Evolutionary conservation across 805 yeast genomes (phyloP).

Genomic region (Kluyveromyces lactis): DNA sequence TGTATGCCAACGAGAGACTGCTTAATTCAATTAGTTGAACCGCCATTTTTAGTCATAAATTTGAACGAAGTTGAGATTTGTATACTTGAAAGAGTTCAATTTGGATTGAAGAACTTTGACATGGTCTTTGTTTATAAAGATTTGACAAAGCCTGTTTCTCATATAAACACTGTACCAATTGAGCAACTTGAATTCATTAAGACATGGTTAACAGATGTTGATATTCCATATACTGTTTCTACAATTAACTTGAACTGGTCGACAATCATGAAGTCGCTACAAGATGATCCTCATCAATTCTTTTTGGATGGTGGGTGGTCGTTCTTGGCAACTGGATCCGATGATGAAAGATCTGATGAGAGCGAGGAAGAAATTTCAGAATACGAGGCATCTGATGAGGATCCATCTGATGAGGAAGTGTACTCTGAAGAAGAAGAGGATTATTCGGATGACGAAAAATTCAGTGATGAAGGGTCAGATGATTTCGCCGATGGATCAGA

Average conservation of each 20-base stretch:
- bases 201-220: constrained; percentile 97
- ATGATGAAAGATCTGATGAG: constrained; percentile 59
- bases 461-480: constrained; percentile 14
- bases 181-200: constrained; percentile 85
- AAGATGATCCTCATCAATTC: constrained; percentile 88
- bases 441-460: constrained; percentile 29
- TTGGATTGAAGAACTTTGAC: constrained; percentile 94
- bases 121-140: constrained; percentile 95
- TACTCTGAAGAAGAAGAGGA: constrained; percentile 31
- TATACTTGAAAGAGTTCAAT: constrained; percentile 93
- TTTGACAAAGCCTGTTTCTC: constrained; percentile 78
- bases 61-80: constrained; percentile 90
- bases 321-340: constrained; percentile 84
- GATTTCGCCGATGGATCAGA: constrained; percentile 30
- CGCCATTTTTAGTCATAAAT: constrained; percentile 89
- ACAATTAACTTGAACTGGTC: constrained; percentile 94
- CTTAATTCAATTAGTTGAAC: constrained; percentile 85
- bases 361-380: constrained; percentile 57
- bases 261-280: constrained; percentile 88
- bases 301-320: constrained; percentile 95
- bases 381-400: constrained; percentile 37
- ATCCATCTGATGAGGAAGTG: constrained; percentile 35
- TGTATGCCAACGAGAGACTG: constrained; percentile 98
- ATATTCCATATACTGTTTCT: constrained; percentile 89
- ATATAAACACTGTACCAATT: constrained; percentile 91